phyloP scores from a whole-genome alignment of 495 filamentous ascomycete species.

The Neurospora hispaniola region DNA sequence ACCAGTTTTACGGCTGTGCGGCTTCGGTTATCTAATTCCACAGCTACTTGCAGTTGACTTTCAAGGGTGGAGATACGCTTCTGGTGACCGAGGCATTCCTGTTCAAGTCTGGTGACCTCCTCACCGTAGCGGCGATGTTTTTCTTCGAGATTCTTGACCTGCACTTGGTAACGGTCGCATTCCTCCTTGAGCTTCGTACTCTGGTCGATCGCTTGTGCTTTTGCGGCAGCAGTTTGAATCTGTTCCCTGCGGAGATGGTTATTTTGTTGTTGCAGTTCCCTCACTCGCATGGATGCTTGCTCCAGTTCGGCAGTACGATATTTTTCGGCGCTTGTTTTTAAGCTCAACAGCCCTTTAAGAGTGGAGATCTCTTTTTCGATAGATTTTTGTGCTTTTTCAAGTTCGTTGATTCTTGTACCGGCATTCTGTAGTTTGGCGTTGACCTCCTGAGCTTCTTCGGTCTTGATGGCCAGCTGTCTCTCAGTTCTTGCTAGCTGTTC shows the following conservation, averaged over 20 bases:
- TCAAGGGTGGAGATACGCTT: neutral
- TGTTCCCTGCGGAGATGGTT: neutral
- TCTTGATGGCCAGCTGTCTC: neutral
- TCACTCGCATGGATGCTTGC: neutral
- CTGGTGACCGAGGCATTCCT: neutral
- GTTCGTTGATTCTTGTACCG: neutral
- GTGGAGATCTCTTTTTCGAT: neutral
- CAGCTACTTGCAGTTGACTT: neutral
- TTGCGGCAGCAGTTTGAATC: neutral
- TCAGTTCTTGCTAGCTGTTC: neutral
- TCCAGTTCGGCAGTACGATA: neutral
- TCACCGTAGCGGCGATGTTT: neutral
- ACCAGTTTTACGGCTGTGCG: neutral
- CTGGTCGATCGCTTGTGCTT: neutral
- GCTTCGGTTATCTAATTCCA: neutral
- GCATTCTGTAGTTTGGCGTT: neutral
- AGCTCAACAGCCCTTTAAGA: neutral
- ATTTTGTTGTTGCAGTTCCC: neutral
- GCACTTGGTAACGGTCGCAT: neutral
- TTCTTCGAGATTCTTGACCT: neutral
- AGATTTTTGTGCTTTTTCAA: neutral
- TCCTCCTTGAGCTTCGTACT: neutral
- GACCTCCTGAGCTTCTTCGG: neutral
- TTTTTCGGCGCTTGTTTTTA: neutral
- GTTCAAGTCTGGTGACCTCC: neutral